These are phyloP conservation scores for Coprinellus aureogranulatus DNA, from an alignment of 768 basidiomycete species.

Conservation along the genomic window DNA sequence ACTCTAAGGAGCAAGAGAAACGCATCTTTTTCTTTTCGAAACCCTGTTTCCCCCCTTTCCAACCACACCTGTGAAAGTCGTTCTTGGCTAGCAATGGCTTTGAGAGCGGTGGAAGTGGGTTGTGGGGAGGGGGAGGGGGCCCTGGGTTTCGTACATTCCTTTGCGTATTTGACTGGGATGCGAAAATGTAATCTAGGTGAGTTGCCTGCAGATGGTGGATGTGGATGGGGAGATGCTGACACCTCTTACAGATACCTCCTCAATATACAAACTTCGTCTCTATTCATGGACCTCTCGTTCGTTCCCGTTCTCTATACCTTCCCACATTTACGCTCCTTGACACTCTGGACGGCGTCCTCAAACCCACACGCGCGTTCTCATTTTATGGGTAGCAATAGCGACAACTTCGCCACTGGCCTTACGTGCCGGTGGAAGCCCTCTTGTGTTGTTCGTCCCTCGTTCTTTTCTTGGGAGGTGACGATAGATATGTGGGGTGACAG, in stretches of 20 bases:
- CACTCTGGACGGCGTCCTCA: conserved; percentile 90
- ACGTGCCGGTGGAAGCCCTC: conserved; percentile 21
- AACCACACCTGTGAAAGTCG: conserved; percentile 42
- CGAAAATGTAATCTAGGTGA: no score
- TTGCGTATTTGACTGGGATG: neutral
- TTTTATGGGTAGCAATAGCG: conserved; percentile 88
- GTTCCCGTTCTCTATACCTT: conserved; percentile 8
- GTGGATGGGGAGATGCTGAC: no score
- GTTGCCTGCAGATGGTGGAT: no score
- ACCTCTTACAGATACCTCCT: neutral
- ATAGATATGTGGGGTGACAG: conserved; percentile 28
- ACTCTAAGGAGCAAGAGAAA: conserved; percentile 80
- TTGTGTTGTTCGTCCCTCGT: conserved; percentile 22
- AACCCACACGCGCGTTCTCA: conserved; percentile 83
- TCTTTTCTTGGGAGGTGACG: conserved; percentile 9
- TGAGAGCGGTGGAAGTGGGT: conserved; percentile 19
- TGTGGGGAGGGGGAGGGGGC: conserved; percentile 20
- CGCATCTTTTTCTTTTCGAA: conserved; percentile 19
- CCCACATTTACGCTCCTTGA: conserved; percentile 66
- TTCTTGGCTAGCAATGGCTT: conserved; percentile 19
- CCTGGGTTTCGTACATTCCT: conserved; percentile 4
- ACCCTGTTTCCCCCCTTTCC: conserved; percentile 26
- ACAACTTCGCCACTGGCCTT: conserved; percentile 17
- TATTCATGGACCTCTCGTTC: no score
- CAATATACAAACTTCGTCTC: no score